Evolutionary conservation across 306 rosid species (phyloP).

Genomic region (Gastrolobium bilobum): DNA sequence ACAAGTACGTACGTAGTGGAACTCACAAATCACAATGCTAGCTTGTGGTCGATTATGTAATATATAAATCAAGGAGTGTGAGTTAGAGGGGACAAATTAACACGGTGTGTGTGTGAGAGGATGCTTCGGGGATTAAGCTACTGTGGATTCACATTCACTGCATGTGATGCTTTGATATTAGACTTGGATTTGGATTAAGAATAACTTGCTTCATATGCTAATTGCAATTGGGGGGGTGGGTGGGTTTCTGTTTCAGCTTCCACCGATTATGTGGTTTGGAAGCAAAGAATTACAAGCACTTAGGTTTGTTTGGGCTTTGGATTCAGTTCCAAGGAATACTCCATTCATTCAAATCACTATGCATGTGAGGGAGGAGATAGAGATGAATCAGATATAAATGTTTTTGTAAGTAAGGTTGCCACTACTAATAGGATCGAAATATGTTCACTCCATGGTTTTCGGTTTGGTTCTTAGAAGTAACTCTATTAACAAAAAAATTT

Average conservation of each 20-base stretch:
- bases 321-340: neutral
- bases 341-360: too few relatives aligned
- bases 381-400: too few relatives aligned
- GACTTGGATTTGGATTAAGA: constrained; percentile 48
- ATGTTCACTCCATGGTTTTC: too few relatives aligned
- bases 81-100: neutral
- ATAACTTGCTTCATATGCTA: constrained; percentile 54
- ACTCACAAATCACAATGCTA: too few relatives aligned
- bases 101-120: neutral
- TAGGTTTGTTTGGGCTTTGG: neutral
- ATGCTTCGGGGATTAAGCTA: constrained; percentile 16
- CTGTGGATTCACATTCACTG: constrained; percentile 19
- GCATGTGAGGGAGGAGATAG: too few relatives aligned
- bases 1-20: too few relatives aligned
- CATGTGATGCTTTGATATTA: constrained; percentile 39
- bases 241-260: neutral
- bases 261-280: constrained; percentile 35
- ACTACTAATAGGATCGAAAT: too few relatives aligned
- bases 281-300: constrained; percentile 45
- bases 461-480: too few relatives aligned
- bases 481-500: too few relatives aligned
- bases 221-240: neutral
- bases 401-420: too few relatives aligned
- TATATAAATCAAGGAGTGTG: neutral
- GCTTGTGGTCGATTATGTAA: neutral